phyloP scores from a whole-genome alignment of 2,329 filamentous ascomycete species.

The Ophiobolus disseminans region DNA sequence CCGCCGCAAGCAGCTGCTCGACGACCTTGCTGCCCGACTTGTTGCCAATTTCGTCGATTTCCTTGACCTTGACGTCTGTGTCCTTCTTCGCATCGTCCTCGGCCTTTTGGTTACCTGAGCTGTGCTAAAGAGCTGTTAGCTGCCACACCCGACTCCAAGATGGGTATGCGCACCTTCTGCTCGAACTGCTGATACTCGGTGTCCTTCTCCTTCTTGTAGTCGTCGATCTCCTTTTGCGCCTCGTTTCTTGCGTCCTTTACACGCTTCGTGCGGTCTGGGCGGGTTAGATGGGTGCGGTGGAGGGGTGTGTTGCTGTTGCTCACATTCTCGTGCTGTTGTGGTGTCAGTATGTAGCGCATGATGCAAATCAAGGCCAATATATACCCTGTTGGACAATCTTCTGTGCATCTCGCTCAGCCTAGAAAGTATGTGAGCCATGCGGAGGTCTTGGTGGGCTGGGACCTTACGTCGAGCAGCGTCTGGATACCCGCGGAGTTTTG shows the following conservation, averaged over 20 bases:
- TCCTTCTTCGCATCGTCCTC: conserved; percentile 78
- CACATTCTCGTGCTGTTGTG: conserved; percentile 83
- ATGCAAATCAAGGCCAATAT: conserved; percentile 29
- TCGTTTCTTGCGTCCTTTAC: conserved; percentile 96
- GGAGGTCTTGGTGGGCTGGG: conserved; percentile 31
- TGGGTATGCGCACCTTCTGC: conserved; percentile 66
- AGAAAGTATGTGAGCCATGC: conserved; percentile 48
- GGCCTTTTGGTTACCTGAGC: conserved; percentile 81
- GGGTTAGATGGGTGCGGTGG: conserved; percentile 26
- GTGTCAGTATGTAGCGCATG: conserved; percentile 21
- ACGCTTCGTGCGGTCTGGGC: conserved; percentile 86
- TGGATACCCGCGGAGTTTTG: conserved; percentile 99
- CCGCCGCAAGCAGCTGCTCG: conserved; percentile 81
- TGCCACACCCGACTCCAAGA: background rate
- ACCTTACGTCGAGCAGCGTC: conserved; percentile 93
- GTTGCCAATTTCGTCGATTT: conserved; percentile 81
- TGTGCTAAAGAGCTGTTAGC: conserved; percentile 69
- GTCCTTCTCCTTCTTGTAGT: conserved; percentile 89
- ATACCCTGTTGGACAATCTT: conserved; percentile 98
- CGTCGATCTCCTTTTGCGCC: conserved; percentile 96
- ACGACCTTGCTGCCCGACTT: conserved; percentile 82
- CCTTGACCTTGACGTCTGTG: conserved; percentile 79
- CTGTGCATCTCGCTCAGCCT: conserved; percentile 98
- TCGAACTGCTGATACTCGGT: conserved; percentile 95
- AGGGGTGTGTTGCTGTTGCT: conserved; percentile 22